These are phyloP conservation scores for Filobasidium wieringae DNA, from an alignment of 768 basidiomycete genomes.

Conservation along the genomic window DNA sequence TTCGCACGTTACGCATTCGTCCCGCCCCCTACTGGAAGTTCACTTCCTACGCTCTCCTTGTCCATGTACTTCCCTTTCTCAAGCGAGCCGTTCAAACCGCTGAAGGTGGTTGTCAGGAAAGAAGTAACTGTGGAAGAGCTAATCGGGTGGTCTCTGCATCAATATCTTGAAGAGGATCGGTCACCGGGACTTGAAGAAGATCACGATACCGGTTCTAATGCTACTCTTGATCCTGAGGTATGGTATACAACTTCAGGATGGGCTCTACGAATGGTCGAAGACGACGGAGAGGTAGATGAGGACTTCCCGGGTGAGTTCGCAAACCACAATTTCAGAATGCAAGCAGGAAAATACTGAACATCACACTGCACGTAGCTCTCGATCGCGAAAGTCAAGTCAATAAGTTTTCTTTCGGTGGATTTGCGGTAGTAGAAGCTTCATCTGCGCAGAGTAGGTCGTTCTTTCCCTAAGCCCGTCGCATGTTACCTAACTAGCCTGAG, in stretches of 20 bases:
- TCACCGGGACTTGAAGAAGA: slow-evolving; percentile 63
- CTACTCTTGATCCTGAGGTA: slow-evolving; percentile 51
- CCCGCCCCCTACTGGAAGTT: slow-evolving; percentile 56
- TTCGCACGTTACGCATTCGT: slow-evolving; percentile 74
- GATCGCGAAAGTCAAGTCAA: slow-evolving; percentile 73
- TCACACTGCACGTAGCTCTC: slow-evolving; percentile 50
- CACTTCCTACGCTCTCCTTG: slow-evolving; percentile 53
- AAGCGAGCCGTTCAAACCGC: slow-evolving; percentile 45
- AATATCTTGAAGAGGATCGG: slow-evolving; percentile 83
- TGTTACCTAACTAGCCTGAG: background rate
- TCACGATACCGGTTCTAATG: slow-evolving; percentile 44
- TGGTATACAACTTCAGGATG: slow-evolving; percentile 70
- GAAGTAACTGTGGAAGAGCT: slow-evolving; percentile 93
- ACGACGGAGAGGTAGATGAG: slow-evolving; percentile 96
- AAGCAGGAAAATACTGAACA: slow-evolving; percentile 2
- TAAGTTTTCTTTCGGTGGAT: slow-evolving; percentile 82
- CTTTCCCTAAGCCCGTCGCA: background rate
- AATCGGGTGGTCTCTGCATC: slow-evolving; percentile 81
- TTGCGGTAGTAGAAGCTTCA: slow-evolving; percentile 68
- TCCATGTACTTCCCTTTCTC: slow-evolving; percentile 79
- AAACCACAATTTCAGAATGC: background rate
- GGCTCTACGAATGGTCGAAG: slow-evolving; percentile 86
- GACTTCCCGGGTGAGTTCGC: slow-evolving; percentile 79
- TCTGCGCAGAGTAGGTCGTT: slow-evolving; percentile 39
- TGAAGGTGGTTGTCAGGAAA: slow-evolving; percentile 64